Base-by-base conservation (phyloP, 192 early-diverging fungal genomes). In the Gigaspora rosea region DNA sequence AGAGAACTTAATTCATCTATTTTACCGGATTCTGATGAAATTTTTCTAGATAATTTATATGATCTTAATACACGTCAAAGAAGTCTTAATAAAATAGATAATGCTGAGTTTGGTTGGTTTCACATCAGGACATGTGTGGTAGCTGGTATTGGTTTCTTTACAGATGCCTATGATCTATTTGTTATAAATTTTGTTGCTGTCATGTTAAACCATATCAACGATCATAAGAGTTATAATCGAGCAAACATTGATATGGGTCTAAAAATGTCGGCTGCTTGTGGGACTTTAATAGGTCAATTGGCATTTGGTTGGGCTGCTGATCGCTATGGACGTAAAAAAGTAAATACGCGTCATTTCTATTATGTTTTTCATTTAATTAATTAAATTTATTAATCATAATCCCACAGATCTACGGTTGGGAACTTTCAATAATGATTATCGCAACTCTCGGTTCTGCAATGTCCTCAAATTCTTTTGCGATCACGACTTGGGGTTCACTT, bases 141-240 rank as follows among this genome's bases (percentile, higher is more conserved):
- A n/a, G 84, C 90, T 8, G 90, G 90, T 71, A 87, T 90, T 54
- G 92, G 94, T 78, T 95, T 97, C 84, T 92, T 96, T 80, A 94
- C 93, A 71, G 95, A 98, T 84, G 91, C 95, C 20, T 97, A 97
- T 83, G 97, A 98, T 88, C 90, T 95, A 70, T 97, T 97, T 76
- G 90, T 94, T 74, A 98, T 98, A 80, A 93, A 93, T 80, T 87
- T 96, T 71, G 92, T 93, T 18, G 88, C 95, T 16, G 90, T 93
- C 72, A 98, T 98, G 89, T 82, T 96, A 33, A 91, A 88, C 1
- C 89, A 87, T 27, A 27, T 1, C 75, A 85, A 90, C n/a, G 93
- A 92, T 82, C 92, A 27, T 27, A 27, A 83, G n/a, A 80, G 85
- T 13, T 89, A 87, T 35, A 84, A 12, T 65, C 91, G 92, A 16